Conservation (phyloP, 257 asterid genomes). For the Penstemon eatonii region DNA sequence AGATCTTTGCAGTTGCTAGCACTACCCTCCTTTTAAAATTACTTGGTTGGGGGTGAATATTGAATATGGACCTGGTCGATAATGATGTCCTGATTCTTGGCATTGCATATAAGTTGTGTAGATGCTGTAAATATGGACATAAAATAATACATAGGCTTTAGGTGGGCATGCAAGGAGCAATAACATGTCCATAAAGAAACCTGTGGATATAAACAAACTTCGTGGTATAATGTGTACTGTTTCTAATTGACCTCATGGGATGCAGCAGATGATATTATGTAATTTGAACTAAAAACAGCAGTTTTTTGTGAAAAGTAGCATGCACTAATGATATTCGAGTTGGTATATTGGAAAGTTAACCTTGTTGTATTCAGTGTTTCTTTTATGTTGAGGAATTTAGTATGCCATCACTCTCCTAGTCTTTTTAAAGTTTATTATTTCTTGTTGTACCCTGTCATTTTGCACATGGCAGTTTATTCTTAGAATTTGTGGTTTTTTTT, state of each 20-base stretch:
- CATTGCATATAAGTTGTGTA: slow-evolving; percentile 61
- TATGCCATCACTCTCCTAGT: not conserved
- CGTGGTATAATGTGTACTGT: not conserved
- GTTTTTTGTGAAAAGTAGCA: not conserved
- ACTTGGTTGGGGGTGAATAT: not conserved
- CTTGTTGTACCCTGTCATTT: not conserved
- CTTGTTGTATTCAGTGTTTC: not conserved
- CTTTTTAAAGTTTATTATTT: not conserved
- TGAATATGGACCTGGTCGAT: not conserved
- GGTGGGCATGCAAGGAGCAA: slow-evolving; percentile 61
- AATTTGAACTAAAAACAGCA: no score
- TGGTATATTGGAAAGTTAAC: not conserved
- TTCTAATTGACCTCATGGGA: not conserved
- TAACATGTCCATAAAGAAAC: slow-evolving; percentile 59
- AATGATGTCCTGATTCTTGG: slow-evolving; percentile 79
- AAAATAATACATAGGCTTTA: slow-evolving; percentile 55
- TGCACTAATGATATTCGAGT: not conserved
- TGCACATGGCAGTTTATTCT: not conserved
- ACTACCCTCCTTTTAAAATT: not conserved
- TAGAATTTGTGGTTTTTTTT: not conserved
- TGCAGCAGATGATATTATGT: no score
- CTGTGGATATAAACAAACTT: slow-evolving; percentile 41
- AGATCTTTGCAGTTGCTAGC: not conserved
- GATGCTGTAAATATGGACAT: slow-evolving; percentile 82
- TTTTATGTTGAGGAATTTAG: not conserved